These are phyloP conservation scores for Gnomoniopsis sp. DNA, from an alignment of 2,329 filamentous ascomycete species.

Conservation along the genomic window DNA sequence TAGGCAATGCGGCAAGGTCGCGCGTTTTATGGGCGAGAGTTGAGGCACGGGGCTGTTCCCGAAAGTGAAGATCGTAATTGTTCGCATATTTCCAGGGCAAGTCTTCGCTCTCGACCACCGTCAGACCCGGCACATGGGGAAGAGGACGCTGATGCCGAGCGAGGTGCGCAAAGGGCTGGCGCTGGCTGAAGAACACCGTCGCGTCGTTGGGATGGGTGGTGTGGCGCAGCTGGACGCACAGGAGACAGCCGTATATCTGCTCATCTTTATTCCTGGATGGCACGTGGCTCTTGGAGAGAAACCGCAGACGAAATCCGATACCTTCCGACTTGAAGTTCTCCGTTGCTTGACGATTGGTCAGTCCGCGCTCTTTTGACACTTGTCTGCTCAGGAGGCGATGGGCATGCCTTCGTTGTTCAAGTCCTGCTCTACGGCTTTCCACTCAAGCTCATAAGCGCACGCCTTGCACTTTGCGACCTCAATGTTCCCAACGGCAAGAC, in stretches of 20 bases:
- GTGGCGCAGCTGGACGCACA: slow-evolving; percentile 48
- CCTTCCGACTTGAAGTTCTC: slow-evolving; percentile 45
- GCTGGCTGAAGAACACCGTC: slow-evolving; percentile 53
- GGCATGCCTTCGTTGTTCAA: slow-evolving; percentile 44
- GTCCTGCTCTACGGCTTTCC: slow-evolving; percentile 49
- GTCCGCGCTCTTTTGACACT: neutral
- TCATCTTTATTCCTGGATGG: slow-evolving; percentile 48
- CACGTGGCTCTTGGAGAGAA: slow-evolving; percentile 55
- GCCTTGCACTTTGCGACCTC: slow-evolving; percentile 49
- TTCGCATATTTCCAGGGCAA: slow-evolving; percentile 39
- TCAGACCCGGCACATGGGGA: slow-evolving; percentile 45
- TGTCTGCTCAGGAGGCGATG: neutral
- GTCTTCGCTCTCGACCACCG: slow-evolving; percentile 42
- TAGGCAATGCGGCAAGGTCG: slow-evolving; percentile 41
- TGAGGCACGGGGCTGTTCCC: slow-evolving; percentile 35
- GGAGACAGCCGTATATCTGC: slow-evolving; percentile 52
- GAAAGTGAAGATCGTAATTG: slow-evolving; percentile 53
- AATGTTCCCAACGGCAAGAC: slow-evolving; percentile 30
- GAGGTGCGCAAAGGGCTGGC: slow-evolving; percentile 50
- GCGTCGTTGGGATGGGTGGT: slow-evolving; percentile 52
- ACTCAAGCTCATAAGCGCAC: slow-evolving; percentile 54
- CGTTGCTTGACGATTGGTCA: slow-evolving; percentile 30
- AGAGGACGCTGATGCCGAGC: slow-evolving; percentile 52
- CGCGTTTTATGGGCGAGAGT: slow-evolving; percentile 37
- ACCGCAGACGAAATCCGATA: slow-evolving; percentile 49